These are phyloP conservation scores for Pichia cephalocereana DNA, from an alignment of 805 yeast genomes.

Conservation along the genomic window DNA sequence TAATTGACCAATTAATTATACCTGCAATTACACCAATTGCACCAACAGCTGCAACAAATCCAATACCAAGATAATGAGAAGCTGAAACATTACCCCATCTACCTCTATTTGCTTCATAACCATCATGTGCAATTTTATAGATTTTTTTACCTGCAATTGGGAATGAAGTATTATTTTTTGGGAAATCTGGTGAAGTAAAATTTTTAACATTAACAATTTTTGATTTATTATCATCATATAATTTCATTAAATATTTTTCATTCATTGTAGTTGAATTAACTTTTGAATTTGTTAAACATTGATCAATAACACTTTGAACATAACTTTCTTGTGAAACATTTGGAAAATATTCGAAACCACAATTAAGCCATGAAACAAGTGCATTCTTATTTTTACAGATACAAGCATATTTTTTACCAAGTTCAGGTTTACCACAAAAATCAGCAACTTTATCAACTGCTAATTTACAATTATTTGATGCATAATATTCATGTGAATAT, in stretches of 20 bases:
- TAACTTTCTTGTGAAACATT: constrained; percentile 1
- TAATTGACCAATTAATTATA: constrained; percentile 31
- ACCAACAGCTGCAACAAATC: constrained; percentile 41
- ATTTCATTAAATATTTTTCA: neutral
- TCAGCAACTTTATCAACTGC: constrained; percentile 15
- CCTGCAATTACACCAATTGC: constrained; percentile 33
- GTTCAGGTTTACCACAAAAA: constrained; percentile 11
- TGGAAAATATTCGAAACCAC: constrained; percentile 13
- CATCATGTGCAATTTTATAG: constrained; percentile 16
- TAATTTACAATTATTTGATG: constrained; percentile 15
- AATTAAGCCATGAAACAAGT: constrained; percentile 21
- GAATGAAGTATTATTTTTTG: constrained; percentile 22
- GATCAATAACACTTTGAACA: constrained; percentile 13
- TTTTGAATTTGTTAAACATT: constrained; percentile 8
- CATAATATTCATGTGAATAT: constrained; percentile 12
- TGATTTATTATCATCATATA: constrained; percentile 29
- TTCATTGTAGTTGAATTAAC: constrained; percentile 12
- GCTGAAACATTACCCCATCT: constrained; percentile 30
- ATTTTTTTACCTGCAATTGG: constrained; percentile 28
- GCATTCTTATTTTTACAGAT: constrained; percentile 21
- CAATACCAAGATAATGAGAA: constrained; percentile 40
- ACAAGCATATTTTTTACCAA: constrained; percentile 12
- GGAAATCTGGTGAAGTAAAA: constrained; percentile 15
- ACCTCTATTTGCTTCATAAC: constrained; percentile 18
- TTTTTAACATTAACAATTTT: constrained; percentile 23